phyloP scores from a whole-genome alignment of 257 asterid species.

The Lycium barbarum region DNA sequence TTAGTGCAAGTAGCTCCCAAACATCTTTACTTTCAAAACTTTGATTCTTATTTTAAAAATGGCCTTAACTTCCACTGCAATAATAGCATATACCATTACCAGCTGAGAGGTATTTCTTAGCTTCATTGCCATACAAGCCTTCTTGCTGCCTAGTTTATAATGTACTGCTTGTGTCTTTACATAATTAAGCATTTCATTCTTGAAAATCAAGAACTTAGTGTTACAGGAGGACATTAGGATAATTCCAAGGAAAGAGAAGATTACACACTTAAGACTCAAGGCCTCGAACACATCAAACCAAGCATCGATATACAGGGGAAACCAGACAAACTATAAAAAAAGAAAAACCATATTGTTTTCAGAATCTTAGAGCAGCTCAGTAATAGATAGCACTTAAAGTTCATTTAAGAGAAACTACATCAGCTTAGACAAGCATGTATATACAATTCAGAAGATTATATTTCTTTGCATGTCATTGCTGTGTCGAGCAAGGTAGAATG shows the following conservation, averaged over 20 bases:
- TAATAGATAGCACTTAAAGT: not conserved
- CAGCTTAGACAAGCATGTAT: not conserved
- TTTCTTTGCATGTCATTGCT: not conserved
- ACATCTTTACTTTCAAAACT: not conserved
- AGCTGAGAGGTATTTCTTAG: not conserved
- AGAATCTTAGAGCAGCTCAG: not conserved
- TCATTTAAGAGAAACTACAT: not conserved
- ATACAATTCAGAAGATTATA: not conserved
- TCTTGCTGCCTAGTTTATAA: constrained; percentile 13
- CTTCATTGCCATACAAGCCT: not conserved
- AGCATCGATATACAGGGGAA: not conserved
- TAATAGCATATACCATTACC: not conserved
- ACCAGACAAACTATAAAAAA: not conserved
- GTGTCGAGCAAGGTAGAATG: too few relatives aligned
- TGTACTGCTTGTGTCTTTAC: not conserved
- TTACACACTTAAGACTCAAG: not conserved
- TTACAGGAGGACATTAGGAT: not conserved
- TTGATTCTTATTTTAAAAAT: not conserved
- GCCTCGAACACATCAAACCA: not conserved
- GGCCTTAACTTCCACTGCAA: not conserved
- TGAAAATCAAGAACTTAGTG: not conserved
- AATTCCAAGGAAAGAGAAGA: not conserved
- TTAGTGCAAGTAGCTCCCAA: not conserved
- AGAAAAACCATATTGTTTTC: not conserved
- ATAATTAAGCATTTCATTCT: not conserved